phyloP scores from a whole-genome alignment of 2,329 filamentous ascomycete genomes.

The Magnaporthiopsis incrustans region DNA sequence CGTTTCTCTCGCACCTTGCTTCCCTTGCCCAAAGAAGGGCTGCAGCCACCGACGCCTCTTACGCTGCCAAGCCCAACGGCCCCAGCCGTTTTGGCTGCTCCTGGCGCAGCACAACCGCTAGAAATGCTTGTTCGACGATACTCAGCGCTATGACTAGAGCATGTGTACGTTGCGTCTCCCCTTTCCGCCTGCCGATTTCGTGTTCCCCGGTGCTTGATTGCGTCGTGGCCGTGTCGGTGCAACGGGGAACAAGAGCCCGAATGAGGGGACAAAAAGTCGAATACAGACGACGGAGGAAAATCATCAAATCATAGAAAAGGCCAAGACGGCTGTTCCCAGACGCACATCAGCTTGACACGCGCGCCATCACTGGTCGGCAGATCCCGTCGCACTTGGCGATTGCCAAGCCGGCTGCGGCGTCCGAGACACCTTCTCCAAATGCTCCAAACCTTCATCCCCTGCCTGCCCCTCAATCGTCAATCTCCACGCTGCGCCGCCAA shows the following conservation, averaged over 20 bases:
- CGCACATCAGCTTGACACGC: not conserved
- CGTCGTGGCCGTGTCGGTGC: not conserved
- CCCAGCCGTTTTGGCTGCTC: not conserved
- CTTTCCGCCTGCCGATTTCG: not conserved
- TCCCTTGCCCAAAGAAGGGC: not conserved
- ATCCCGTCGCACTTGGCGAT: not conserved
- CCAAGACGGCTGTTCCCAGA: not conserved
- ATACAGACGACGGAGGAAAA: not conserved
- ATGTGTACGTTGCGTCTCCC: not conserved
- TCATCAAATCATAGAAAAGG: not conserved
- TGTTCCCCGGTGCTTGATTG: not conserved
- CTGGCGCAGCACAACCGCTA: not conserved
- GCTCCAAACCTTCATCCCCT: not conserved
- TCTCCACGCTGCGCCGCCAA: not conserved
- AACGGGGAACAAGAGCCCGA: not conserved
- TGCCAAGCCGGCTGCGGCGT: not conserved
- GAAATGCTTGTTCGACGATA: not conserved
- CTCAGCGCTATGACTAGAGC: not conserved
- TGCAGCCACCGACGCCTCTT: not conserved
- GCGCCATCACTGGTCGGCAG: not conserved
- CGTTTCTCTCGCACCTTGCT: not conserved
- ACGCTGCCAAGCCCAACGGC: not conserved
- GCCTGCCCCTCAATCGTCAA: not conserved
- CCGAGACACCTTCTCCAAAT: not conserved
- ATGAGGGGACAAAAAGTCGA: not conserved